Evolutionary conservation across 2,329 filamentous ascomycete species (phyloP), one percentile per base, ranked within the genome.

Genomic region (Ophiostoma sp.): DNA sequence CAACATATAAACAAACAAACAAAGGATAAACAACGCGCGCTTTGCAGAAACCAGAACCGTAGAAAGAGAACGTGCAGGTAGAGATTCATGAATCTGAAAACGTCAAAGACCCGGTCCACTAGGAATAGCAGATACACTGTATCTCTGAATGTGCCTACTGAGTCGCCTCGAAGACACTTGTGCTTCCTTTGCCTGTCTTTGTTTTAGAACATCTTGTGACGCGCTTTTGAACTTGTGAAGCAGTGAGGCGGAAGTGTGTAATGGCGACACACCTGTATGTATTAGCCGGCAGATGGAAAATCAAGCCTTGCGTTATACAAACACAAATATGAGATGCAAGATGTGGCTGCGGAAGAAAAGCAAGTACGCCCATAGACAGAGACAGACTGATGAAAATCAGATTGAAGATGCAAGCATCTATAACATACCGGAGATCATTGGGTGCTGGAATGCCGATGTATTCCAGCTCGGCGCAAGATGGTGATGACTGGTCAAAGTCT

Each of bases 401-500:
- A 41, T 47, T 2, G 40, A 9, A 44, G 65, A 52, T 49, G 44
- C 12, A 38, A 60, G 18, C 3, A 14, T 41, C 36, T 44, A 14
- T 11, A 38, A 82, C 84, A 76, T 76, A 85, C 84, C 84, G 83
- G 79, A 85, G 83, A 75, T 85, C 83, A 81, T 79, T 75, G 73
- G 81, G 79, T 66, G 80, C 76, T 67, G 79, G 80, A 73, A 85
- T 79, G 67, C 83, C 82, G 75, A 85, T 79, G 75, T 84, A 85
- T 73, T 84, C 82, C 75, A 85, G 78, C 76, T 81, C 82, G 74
- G 77, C 74, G 75, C 79, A 80, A 69, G 79, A 76, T 71, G 79
- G 77, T 76, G 83, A 79, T 76, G 83, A 82, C 76, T 82, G 79
- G 77, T 84, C 81, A 78, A 84, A 85, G 75, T 84, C 83, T 82